phyloP scores from a whole-genome alignment of 1,284 basidiomycete species.

The Abortiporus biennis region DNA sequence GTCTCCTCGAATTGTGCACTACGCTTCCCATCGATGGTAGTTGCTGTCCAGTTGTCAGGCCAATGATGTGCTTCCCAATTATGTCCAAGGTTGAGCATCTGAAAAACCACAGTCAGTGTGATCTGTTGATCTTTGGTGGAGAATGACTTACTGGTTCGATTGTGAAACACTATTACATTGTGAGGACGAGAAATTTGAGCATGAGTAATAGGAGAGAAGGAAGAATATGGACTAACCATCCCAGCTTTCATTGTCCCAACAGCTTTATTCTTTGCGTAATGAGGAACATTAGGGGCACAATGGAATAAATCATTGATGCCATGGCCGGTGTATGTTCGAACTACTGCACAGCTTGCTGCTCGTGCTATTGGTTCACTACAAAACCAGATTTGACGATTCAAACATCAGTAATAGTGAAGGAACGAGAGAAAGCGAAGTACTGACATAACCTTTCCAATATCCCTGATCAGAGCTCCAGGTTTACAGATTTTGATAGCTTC shows the following conservation, averaged over 20 bases:
- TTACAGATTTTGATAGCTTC: conserved; percentile 88
- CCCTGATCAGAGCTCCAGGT: conserved; percentile 82
- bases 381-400: conserved; percentile 4
- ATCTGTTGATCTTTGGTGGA: conserved; percentile 27
- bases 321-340: conserved; percentile 88
- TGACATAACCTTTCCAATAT: conserved; percentile 77
- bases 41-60: conserved; percentile 93
- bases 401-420: background rate
- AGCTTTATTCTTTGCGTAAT: conserved; percentile 84
- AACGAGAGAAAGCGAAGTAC: conserved; percentile 21
- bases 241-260: conserved; percentile 80
- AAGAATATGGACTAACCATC: conserved; percentile 50
- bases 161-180: conserved; percentile 48
- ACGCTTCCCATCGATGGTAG: conserved; percentile 82
- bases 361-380: conserved; percentile 77
- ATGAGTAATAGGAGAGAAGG: background rate
- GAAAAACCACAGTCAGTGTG: conserved; percentile 15
- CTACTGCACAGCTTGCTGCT: conserved; percentile 76
- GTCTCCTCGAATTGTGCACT: conserved; percentile 98
- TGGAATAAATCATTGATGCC: conserved; percentile 87
- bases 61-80: conserved; percentile 72
- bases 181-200: background rate
- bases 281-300: conserved; percentile 68
- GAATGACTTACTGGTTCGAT: conserved; percentile 65
- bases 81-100: conserved; percentile 91